Conservation (phyloP, 176 grass and related monocot genomes). For the Poa annua region DNA sequence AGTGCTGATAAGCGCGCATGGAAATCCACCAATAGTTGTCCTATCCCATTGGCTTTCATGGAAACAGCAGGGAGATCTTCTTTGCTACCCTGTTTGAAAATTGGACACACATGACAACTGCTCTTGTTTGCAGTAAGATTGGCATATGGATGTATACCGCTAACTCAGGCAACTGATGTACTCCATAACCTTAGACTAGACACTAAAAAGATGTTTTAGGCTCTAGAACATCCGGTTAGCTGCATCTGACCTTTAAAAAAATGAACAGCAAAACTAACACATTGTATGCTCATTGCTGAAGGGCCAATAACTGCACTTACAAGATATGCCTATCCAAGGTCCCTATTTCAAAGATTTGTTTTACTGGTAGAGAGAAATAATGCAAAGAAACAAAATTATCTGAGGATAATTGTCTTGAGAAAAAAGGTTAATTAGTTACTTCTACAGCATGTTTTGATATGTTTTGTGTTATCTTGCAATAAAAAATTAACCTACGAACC, state of each 20-base stretch:
- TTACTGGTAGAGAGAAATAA: background rate
- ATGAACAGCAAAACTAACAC: background rate
- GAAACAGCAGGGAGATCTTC: constrained; percentile 71
- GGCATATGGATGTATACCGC: background rate
- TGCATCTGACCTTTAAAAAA: constrained; percentile 20
- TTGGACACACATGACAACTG: background rate
- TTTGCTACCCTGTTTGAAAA: constrained; percentile 82
- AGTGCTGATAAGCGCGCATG: constrained; percentile 73
- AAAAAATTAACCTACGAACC: background rate
- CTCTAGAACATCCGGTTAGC: background rate
- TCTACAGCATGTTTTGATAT: background rate
- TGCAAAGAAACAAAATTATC: background rate
- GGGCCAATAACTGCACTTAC: background rate
- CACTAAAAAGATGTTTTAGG: background rate
- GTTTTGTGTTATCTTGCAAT: constrained; percentile 15
- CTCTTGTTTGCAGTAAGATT: constrained; percentile 30
- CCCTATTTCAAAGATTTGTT: background rate
- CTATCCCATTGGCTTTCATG: constrained; percentile 63
- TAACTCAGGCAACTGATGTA: background rate
- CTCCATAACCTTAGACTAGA: background rate
- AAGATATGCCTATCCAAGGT: background rate
- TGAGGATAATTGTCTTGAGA: background rate
- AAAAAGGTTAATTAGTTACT: constrained; percentile 14
- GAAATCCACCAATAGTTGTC: constrained; percentile 82
- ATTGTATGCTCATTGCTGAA: background rate